Base-by-base conservation (phyloP, 805 yeast species). In the Candida ficus region DNA sequence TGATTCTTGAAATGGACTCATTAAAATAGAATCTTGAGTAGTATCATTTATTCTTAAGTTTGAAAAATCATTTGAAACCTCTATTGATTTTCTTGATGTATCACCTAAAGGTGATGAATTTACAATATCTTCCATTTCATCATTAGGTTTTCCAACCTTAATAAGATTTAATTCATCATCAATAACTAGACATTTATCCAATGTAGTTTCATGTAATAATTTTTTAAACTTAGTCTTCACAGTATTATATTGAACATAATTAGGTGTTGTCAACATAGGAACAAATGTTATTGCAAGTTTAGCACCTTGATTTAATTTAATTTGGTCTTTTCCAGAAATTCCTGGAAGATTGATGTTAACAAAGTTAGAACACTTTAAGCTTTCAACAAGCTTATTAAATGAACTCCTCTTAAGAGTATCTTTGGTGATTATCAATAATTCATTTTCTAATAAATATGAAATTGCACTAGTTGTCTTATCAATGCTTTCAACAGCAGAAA, bases 311-410 rank as follows among this genome's bases (percentile, higher is more conserved):
- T 13, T 6, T 5, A 38, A 7, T 5, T 21, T 29, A n/a, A 16
- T 18, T 4, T 22, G 22, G 12, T 31, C 27, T 12, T 29, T n/a
- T 7, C 39, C 37, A 3, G 38, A 16, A 16, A 61, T 42, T 3
- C 55, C 56, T 19, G 45, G 31, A n/a, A 44, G 29, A 41, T 62
- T 63, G 12, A 57, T 40, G 7, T 41, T 23, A 5, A 58, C 52
- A 7, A 42, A 42, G 30, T 29, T 41, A n/a, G 53, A 49, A 8
- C 57, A 50, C 22, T 42, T 40, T 11, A 32, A 20, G 8, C 30
- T 17, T n/a, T 38, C 35, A 23, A 22, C 12, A 3, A 38, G 32
- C 16, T 13, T 13, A 44, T 16, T 22, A 21, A 7, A 19, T 36
- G 23, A 42, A 30, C 7, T n/a, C n/a, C n/a, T n/a, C n/a, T n/a